phyloP scores from a whole-genome alignment of 2,329 filamentous ascomycete genomes.

The Fusarium pseudograminearum region DNA sequence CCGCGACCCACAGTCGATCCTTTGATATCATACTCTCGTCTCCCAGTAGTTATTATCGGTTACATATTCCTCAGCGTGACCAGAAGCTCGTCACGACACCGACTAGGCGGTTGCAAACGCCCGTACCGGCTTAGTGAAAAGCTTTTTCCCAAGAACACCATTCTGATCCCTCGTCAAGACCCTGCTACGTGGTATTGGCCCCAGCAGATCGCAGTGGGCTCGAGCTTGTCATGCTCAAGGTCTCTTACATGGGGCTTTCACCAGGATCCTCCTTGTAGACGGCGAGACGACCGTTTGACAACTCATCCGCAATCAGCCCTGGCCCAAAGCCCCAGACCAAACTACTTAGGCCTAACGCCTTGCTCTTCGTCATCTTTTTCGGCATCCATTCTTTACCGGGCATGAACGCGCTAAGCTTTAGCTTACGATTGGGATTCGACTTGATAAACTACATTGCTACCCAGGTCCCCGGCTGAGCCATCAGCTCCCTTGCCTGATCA shows the following conservation, averaged over 20 bases:
- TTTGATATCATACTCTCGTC: constrained; percentile 25
- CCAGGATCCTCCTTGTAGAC: constrained; percentile 58
- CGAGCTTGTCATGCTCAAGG: constrained; percentile 56
- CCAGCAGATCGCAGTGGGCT: constrained; percentile 56
- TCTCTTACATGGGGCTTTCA: constrained; percentile 52
- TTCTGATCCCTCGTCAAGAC: constrained; percentile 51
- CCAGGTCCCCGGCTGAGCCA: constrained; percentile 48
- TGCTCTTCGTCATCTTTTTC: constrained; percentile 48
- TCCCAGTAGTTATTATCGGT: constrained; percentile 39
- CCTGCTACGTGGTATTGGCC: constrained; percentile 56
- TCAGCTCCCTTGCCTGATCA: constrained; percentile 48
- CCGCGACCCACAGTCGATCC: constrained; percentile 35
- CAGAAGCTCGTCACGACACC: constrained; percentile 43
- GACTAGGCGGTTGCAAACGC: constrained; percentile 45
- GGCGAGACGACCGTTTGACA: constrained; percentile 54
- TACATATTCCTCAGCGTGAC: constrained; percentile 40
- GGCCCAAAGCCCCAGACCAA: constrained; percentile 48
- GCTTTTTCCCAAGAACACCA: constrained; percentile 25
- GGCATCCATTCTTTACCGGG: constrained; percentile 45
- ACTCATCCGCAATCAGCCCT: constrained; percentile 52
- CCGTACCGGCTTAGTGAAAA: constrained; percentile 41
- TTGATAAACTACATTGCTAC: constrained; percentile 50
- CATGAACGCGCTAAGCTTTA: constrained; percentile 49
- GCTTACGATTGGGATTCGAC: constrained; percentile 47
- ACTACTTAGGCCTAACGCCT: constrained; percentile 48